Evolutionary conservation across 2,329 filamentous ascomycete genomes (phyloP).

Genomic region (Colletotrichum sojae): DNA sequence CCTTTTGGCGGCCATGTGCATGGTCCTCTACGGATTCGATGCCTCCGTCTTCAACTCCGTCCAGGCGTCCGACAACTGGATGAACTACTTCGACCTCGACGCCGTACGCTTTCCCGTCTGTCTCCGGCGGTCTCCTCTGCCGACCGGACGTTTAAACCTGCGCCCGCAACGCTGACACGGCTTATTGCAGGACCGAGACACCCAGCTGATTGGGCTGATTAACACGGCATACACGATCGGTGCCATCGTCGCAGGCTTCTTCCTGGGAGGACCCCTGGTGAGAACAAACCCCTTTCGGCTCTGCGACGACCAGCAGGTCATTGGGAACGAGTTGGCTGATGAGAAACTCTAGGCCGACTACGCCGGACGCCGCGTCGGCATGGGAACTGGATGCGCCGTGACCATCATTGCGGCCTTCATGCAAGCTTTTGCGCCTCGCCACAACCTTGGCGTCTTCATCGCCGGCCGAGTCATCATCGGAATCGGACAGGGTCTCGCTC

Average conservation of each 20-base stretch:
- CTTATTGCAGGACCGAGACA: conserved; percentile 50
- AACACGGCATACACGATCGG: conserved; percentile 81
- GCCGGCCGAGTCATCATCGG: conserved; percentile 75
- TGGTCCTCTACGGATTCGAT: conserved; percentile 75
- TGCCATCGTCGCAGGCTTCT: conserved; percentile 79
- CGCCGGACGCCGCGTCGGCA: conserved; percentile 71
- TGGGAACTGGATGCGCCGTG: conserved; percentile 71
- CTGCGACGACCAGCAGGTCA: no score
- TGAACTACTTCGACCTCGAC: conserved; percentile 71
- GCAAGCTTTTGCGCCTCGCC: conserved; percentile 71
- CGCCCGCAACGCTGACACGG: not conserved
- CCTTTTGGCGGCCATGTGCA: conserved; percentile 78
- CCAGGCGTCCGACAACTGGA: conserved; percentile 77
- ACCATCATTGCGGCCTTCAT: conserved; percentile 76
- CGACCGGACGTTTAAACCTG: no score
- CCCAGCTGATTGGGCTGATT: conserved; percentile 63
- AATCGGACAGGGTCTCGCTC: conserved; percentile 74
- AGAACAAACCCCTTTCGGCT: conserved; percentile 10
- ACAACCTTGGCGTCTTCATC: conserved; percentile 73
- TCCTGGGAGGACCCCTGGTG: conserved; percentile 74
- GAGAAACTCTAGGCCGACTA: conserved; percentile 61
- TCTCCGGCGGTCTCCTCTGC: no score
- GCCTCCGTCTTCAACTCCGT: conserved; percentile 78
- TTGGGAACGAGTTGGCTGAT: not conserved
- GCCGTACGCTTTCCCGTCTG: conserved; percentile 33